Percentiles rank a stretch among this genome's conserved stretches.
Conservation (phyloP, 2,329 filamentous ascomycete species). For the Pseudocercospora fuligena region DNA sequence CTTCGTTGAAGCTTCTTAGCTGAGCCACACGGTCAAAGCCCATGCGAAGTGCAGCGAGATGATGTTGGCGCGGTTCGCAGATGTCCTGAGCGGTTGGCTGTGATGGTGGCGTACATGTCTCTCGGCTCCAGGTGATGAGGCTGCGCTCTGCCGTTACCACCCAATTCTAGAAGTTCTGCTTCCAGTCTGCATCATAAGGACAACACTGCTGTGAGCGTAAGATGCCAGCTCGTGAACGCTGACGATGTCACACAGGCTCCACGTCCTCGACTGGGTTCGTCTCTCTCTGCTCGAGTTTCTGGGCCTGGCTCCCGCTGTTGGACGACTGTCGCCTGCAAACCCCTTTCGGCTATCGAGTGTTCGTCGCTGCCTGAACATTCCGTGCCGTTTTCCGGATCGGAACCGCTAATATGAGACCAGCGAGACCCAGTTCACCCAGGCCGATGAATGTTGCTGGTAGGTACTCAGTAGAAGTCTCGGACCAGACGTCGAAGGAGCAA, state of each 20-base stretch:
- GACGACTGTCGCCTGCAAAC: not conserved
- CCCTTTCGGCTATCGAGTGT: not conserved
- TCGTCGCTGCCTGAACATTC: not conserved
- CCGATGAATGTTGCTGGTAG: not conserved
- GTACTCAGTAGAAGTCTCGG: not conserved
- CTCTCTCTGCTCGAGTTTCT: not conserved
- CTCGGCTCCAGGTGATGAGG: not conserved
- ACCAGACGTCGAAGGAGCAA: not conserved
- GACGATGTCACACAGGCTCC: not conserved
- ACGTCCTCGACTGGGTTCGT: not conserved
- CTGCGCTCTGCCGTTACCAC: not conserved
- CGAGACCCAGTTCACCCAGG: not conserved
- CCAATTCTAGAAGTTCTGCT: not conserved
- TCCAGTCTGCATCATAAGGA: not conserved
- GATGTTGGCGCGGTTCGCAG: not conserved
- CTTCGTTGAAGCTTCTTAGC: not conserved
- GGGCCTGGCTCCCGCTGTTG: not conserved
- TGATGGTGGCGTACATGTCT: not conserved
- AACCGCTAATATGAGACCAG: not conserved
- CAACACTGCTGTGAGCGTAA: not conserved
- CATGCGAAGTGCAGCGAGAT: not conserved
- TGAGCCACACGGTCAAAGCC: not conserved
- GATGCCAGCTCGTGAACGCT: not conserved
- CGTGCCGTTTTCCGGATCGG: slow-evolving; percentile 5
- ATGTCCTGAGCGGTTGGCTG: not conserved